These are phyloP conservation scores for Alternaria gansuensis DNA, from an alignment of 2,329 filamentous ascomycete genomes.

Conservation along the genomic window DNA sequence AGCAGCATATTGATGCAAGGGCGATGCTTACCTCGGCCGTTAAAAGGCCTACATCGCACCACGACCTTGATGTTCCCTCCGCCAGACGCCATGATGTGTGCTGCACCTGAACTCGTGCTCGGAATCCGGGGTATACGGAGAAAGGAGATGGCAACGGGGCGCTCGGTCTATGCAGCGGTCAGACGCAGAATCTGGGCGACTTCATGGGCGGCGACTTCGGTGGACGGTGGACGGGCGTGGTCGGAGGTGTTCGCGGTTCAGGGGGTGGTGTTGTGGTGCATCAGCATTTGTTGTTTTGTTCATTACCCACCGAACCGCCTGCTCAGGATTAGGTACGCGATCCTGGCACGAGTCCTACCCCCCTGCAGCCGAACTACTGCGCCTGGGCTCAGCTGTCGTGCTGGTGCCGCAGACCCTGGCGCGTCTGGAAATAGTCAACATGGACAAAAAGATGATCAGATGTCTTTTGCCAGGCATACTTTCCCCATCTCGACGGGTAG, in stretches of 20 bases:
- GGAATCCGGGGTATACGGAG: constrained; percentile 19
- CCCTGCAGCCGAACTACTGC: constrained; percentile 21
- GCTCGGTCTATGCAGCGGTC: constrained; percentile 25
- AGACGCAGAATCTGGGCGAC: constrained; percentile 38
- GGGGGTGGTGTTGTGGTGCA: constrained; percentile 36
- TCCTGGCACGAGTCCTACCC: constrained; percentile 29
- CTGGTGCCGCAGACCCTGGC: constrained; percentile 17
- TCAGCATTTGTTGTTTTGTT: constrained; percentile 31
- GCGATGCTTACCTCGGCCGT: constrained; percentile 76
- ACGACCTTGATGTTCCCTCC: constrained; percentile 99
- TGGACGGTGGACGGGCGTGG: constrained; percentile 5
- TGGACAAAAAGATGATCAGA: neutral
- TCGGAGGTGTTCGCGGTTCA: constrained; percentile 24
- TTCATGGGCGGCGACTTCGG: constrained; percentile 45
- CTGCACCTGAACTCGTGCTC: neutral
- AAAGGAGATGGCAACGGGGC: constrained; percentile 31
- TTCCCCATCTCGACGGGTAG: constrained; percentile 4
- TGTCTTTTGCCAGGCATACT: neutral
- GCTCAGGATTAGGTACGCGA: constrained; percentile 40
- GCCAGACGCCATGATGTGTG: constrained; percentile 69
- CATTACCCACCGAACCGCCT: constrained; percentile 31
- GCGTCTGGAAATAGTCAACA: neutral
- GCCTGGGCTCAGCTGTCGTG: constrained; percentile 12
- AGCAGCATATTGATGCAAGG: neutral
- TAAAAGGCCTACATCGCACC: constrained; percentile 95